Conservation (phyloP, 73 alveolate genomes). For the Paramecium pentaurelia region DNA sequence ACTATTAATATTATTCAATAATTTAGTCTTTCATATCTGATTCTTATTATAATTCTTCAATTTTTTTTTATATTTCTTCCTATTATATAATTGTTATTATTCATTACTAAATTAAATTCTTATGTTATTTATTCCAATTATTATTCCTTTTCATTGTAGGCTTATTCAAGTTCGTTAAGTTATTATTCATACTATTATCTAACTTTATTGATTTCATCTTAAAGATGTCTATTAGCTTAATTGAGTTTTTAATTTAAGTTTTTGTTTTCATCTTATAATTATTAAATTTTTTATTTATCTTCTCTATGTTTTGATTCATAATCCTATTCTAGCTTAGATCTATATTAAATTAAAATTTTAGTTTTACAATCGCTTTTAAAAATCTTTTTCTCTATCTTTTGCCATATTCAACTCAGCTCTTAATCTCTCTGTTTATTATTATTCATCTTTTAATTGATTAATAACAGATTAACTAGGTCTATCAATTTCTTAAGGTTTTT, state of each 20-base stretch:
- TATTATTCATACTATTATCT: not conserved
- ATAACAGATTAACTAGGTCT: not conserved
- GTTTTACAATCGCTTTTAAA: not conserved
- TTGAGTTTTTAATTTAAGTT: not conserved
- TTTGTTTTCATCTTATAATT: not conserved
- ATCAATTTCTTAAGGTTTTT: not conserved
- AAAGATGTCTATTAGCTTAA: not conserved
- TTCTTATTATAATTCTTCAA: not conserved
- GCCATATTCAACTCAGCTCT: not conserved
- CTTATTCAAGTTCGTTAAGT: not conserved
- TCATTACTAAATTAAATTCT: not conserved
- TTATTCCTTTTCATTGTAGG: not conserved
- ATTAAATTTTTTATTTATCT: not conserved
- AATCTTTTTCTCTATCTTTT: slow-evolving; percentile 8
- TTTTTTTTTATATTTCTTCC: slow-evolving; percentile 9
- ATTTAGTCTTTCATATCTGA: slow-evolving; percentile 28
- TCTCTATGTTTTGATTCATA: not conserved
- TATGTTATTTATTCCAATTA: slow-evolving; percentile 3
- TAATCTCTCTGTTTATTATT: not conserved
- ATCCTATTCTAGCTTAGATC: not conserved
- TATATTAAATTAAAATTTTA: not conserved
- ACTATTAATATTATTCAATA: not conserved
- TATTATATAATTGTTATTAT: not conserved
- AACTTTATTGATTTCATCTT: not conserved
- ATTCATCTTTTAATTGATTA: not conserved